A percentile compares a stretch with the other conserved stretches of the same genome.
These are phyloP conservation scores for Schizochytrium sp. DNA, from an alignment of 108 stramenopile species.

Conservation along the genomic window DNA sequence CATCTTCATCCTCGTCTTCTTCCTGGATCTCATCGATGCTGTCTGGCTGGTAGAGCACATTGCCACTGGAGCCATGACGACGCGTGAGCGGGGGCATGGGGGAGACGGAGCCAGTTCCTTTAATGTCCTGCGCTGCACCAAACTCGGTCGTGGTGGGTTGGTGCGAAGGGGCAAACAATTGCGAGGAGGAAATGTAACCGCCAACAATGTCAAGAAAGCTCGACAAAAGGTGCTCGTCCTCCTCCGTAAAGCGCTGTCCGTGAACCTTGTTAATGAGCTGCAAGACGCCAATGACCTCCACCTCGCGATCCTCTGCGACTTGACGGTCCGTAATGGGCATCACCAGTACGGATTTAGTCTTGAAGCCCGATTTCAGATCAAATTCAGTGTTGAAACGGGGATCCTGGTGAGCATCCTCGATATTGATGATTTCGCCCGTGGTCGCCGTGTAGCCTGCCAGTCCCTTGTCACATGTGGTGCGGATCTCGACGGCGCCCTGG, in stretches of 20 bases:
- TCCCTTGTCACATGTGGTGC: constrained; percentile 25
- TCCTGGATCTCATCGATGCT: neutral
- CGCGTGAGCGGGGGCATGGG: neutral
- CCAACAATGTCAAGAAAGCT: constrained; percentile 18
- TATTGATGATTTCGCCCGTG: constrained; percentile 29
- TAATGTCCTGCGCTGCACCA: neutral
- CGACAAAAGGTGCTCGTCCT: constrained; percentile 30
- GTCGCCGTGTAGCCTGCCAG: constrained; percentile 26
- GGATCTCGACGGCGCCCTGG: constrained; percentile 30
- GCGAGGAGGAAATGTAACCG: neutral
- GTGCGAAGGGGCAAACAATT: neutral
- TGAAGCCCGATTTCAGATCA: constrained; percentile 33
- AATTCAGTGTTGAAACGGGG: constrained; percentile 29
- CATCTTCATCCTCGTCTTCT: neutral
- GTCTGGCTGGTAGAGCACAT: neutral
- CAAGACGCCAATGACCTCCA: constrained; percentile 32
- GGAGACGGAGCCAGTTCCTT: neutral
- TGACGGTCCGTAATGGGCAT: constrained; percentile 26
- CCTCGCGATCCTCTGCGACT: neutral
- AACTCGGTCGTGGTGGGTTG: neutral
- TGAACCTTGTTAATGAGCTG: constrained; percentile 39
- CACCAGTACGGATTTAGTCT: constrained; percentile 31
- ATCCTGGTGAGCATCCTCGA: constrained; percentile 37
- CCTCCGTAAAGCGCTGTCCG: constrained; percentile 24
- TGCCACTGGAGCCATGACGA: neutral